Percentiles rank a stretch among this genome's conserved stretches.
phyloP scores from a whole-genome alignment of 305 asterid genomes.

The Solanum hybrid region DNA sequence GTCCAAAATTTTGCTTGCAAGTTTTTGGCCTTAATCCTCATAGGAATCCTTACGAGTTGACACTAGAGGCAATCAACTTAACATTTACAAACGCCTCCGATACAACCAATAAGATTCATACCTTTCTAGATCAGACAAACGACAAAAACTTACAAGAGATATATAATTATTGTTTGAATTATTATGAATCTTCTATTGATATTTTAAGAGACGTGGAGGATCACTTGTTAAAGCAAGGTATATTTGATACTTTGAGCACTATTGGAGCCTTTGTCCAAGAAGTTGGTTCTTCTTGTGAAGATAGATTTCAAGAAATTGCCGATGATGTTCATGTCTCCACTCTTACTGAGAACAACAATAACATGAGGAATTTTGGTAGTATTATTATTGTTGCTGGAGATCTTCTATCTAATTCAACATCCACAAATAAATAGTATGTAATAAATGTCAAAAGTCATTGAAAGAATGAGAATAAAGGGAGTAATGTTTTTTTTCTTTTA shows the following conservation, averaged over 20 bases:
- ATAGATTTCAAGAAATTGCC: not conserved
- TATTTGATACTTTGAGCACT: not conserved
- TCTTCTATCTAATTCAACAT: not conserved
- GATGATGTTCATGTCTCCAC: not conserved
- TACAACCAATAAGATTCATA: not conserved
- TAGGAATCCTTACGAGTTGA: not conserved
- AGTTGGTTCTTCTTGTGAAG: not conserved
- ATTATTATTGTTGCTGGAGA: not conserved
- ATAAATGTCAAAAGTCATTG: not conserved
- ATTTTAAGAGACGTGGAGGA: not conserved
- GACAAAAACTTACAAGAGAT: not conserved
- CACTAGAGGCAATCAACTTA: not conserved
- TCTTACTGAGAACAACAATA: not conserved
- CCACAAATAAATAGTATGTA: not conserved
- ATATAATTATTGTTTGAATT: not conserved
- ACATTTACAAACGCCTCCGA: not conserved
- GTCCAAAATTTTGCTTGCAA: not conserved
- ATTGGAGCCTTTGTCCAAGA: not conserved
- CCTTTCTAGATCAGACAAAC: not conserved
- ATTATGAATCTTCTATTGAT: not conserved
- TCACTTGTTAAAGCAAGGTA: not conserved
- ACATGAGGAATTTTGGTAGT: not conserved
- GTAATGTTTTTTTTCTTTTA: not conserved
- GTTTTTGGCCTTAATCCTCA: not conserved
- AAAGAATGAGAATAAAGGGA: not conserved